A percentile compares a stretch with the other conserved stretches of the same genome.
These are phyloP conservation scores for Penicillium paxilli DNA, from an alignment of 495 filamentous ascomycete species.

Conservation along the genomic window DNA sequence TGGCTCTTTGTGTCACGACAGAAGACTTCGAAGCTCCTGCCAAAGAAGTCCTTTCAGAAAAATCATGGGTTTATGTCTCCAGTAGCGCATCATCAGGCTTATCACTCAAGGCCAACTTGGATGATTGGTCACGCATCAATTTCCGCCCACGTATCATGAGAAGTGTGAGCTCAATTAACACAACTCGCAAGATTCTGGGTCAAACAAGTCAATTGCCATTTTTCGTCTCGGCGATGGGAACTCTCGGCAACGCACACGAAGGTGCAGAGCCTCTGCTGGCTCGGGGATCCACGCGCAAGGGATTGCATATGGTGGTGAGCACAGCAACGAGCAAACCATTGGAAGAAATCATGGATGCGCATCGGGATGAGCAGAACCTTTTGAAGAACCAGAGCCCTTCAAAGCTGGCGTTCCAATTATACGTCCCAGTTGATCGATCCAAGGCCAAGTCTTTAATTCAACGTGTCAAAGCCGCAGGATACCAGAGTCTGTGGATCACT, in stretches of 20 bases:
- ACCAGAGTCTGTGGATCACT: slow-evolving; percentile 21
- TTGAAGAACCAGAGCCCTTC: slow-evolving; percentile 13
- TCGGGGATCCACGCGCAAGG: slow-evolving; percentile 16
- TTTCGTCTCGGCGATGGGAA: slow-evolving; percentile 21
- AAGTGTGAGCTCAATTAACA: slow-evolving; percentile 17
- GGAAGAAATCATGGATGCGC: slow-evolving; percentile 22
- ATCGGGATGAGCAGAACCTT: slow-evolving; percentile 10
- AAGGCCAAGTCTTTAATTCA: slow-evolving; percentile 15
- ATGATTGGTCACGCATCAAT: slow-evolving; percentile 25
- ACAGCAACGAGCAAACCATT: slow-evolving; percentile 17
- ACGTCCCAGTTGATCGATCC: slow-evolving; percentile 16
- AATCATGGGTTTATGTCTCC: slow-evolving; percentile 23
- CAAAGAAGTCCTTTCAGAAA: slow-evolving; percentile 18
- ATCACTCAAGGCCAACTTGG: slow-evolving; percentile 17
- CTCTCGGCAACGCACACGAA: slow-evolving; percentile 14
- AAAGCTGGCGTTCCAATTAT: slow-evolving; percentile 18
- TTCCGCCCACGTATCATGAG: slow-evolving; percentile 23
- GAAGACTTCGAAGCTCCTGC: slow-evolving; percentile 18
- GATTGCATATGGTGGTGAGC: slow-evolving; percentile 18
- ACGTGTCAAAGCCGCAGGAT: slow-evolving; percentile 18
- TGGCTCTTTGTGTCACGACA: slow-evolving; percentile 14
- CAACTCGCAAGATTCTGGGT: slow-evolving; percentile 13
- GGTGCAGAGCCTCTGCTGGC: slow-evolving; percentile 18
- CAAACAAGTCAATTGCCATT: slow-evolving; percentile 14
- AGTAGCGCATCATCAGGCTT: slow-evolving; percentile 19